Conservation (phyloP, 2,329 filamentous ascomycete genomes). For the Diaporthe citrichinensis region DNA sequence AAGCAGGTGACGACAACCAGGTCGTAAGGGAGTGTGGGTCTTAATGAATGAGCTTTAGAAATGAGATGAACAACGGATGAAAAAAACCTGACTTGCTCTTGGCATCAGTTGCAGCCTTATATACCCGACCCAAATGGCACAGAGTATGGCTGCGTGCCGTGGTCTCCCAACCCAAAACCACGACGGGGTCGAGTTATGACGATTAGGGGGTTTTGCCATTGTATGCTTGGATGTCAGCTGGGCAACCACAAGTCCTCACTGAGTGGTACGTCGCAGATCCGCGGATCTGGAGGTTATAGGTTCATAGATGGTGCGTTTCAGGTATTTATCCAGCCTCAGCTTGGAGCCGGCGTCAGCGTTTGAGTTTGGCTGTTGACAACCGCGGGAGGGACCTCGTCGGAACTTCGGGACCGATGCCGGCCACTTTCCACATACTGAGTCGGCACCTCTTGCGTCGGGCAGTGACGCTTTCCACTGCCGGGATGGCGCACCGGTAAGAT, state of each 20-base stretch:
- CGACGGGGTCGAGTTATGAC: not conserved
- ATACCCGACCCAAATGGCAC: not conserved
- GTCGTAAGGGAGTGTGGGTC: constrained; percentile 7
- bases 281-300: constrained; percentile 10
- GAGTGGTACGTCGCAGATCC: constrained; percentile 34
- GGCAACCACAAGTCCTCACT: no score
- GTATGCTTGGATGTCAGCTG: not conserved
- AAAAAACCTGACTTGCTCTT: not conserved
- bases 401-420: constrained; percentile 14
- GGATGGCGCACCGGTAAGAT: constrained; percentile 26
- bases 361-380: not conserved
- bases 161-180: not conserved
- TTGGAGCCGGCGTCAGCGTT: not conserved
- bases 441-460: not conserved
- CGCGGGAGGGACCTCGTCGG: not conserved
- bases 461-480: not conserved
- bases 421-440: not conserved
- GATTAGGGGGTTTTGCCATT: not conserved
- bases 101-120: constrained; percentile 23
- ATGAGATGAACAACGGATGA: not conserved
- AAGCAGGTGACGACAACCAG: constrained; percentile 33
- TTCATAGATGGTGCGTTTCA: constrained; percentile 10
- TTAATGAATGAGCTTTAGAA: not conserved
- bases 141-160: not conserved
- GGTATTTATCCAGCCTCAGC: constrained; percentile 22